Percentiles rank a stretch among this genome's conserved stretches.
phyloP scores from a whole-genome alignment of 2,329 filamentous ascomycete species.

The Exophiala calicioides region DNA sequence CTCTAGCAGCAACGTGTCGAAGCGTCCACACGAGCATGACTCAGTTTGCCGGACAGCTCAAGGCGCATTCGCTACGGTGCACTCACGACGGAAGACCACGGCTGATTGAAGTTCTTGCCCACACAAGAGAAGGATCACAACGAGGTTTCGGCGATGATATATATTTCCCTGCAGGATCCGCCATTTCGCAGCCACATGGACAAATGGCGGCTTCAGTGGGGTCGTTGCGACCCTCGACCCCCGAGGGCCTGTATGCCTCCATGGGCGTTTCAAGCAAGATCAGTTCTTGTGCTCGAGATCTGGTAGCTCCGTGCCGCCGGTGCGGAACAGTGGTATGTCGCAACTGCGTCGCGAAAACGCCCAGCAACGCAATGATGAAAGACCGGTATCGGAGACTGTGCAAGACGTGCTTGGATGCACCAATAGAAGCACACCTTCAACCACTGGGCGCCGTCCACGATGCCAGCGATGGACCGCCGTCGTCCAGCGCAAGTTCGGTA shows the following conservation, averaged over 20 bases:
- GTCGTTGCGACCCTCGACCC: neutral
- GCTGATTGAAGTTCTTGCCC: constrained; percentile 35
- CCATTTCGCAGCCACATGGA: constrained; percentile 29
- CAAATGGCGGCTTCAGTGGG: neutral
- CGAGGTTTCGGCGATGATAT: constrained; percentile 7
- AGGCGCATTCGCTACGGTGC: constrained; percentile 77
- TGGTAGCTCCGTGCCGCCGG: constrained; percentile 79
- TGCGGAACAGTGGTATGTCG: constrained; percentile 79
- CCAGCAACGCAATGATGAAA: constrained; percentile 65
- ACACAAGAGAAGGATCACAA: constrained; percentile 5
- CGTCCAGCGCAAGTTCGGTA: constrained; percentile 29
- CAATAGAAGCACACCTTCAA: constrained; percentile 57
- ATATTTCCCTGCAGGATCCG: neutral
- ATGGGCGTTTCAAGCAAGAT: constrained; percentile 68
- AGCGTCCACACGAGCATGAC: constrained; percentile 75
- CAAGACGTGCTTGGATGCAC: constrained; percentile 69
- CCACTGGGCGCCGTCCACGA: constrained; percentile 12
- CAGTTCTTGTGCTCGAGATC: constrained; percentile 78
- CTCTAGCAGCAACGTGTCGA: constrained; percentile 78
- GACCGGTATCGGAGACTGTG: constrained; percentile 82
- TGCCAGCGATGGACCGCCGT: constrained; percentile 6
- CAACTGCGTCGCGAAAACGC: constrained; percentile 87
- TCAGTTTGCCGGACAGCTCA: constrained; percentile 72
- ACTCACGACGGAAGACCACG: constrained; percentile 63
- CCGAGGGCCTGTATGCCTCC: constrained; percentile 16